Evolutionary conservation across 2,329 filamentous ascomycete species (phyloP), one percentile per base, ranked within the genome.

Genomic region (Biscogniauxia marginata): DNA sequence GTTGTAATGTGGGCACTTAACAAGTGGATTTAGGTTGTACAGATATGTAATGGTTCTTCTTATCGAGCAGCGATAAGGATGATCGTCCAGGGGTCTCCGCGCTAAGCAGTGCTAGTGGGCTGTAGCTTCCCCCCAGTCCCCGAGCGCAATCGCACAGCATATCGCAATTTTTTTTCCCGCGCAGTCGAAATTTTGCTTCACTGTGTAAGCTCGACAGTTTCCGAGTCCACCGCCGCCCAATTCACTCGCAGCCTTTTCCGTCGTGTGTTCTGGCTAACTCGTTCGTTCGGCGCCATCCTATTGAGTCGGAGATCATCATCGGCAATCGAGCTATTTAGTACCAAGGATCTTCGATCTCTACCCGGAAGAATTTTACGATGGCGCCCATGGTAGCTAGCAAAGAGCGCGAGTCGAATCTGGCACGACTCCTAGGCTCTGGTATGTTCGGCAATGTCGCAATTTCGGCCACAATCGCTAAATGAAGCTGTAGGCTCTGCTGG

Each of bases 361-460:
- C 11, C 2, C 2, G n/a, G 30, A 13, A 49, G 48, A 48, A 50
- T 55, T 43, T 60, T 64, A 76, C 65, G 55, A 86, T 89, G 86
- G 88, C 87, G 72, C 85, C 87, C 59, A 71, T 73, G 66, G 73
- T 75, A 66, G 69, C 71, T 64, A 75, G 74, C 52, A 70, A 70
- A 54, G 75, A 96, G 83, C 91, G 84, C 78, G 95, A 99, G 82
- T 96, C 93, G 56, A 92, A 90, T 68, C 74, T 88, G 71, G 95
- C 95, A 68, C 85, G 95, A 76, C 78, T 99, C 65, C 79, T 97
- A 64, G 95, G 95, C 69, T 97, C 95, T 70, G 95, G 95, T 97
- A 75, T 39, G 74, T 63, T 44, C 16, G 16, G n/a, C 19, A 49
- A 23, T 39, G 3, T 20, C 11, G 49, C 24, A 3, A 11, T 9